phyloP scores from a whole-genome alignment of 768 basidiomycete species.

The Panaeolus papilionaceus region DNA sequence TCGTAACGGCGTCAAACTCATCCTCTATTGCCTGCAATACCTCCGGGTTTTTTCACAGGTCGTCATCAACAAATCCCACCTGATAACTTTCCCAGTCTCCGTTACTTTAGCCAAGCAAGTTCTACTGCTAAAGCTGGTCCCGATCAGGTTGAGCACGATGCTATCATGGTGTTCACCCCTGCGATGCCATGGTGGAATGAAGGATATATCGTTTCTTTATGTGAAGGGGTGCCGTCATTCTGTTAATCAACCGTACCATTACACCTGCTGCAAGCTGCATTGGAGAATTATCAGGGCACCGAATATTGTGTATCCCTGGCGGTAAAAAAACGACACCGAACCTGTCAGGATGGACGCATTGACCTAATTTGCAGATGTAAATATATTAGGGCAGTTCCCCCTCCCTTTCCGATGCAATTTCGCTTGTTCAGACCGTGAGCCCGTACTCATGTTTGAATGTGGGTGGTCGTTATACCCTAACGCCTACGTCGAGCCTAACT shows the following conservation, averaged over 20 bases:
- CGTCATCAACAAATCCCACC: too few species aligned
- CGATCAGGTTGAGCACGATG: too few species aligned
- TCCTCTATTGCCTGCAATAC: too few species aligned
- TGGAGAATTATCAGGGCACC: not conserved
- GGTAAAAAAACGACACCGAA: not conserved
- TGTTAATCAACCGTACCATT: not conserved
- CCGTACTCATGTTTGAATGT: not conserved
- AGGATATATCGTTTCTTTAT: too few species aligned
- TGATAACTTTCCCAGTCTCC: too few species aligned
- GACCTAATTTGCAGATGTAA: not conserved
- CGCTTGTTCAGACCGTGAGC: not conserved
- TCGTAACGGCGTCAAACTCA: too few species aligned
- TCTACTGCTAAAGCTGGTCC: too few species aligned
- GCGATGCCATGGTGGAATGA: too few species aligned
- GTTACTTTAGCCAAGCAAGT: too few species aligned
- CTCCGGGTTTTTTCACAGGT: too few species aligned
- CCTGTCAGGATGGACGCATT: not conserved
- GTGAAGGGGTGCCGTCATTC: too few species aligned
- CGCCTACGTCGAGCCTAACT: not conserved
- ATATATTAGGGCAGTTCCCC: not conserved
- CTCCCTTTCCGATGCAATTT: not conserved
- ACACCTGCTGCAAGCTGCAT: not conserved
- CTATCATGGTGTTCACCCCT: too few species aligned
- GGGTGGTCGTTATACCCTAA: not conserved
- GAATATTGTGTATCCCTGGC: not conserved